Base-by-base conservation (phyloP, 2,329 filamentous ascomycete genomes). In the Colletotrichum cereale region DNA sequence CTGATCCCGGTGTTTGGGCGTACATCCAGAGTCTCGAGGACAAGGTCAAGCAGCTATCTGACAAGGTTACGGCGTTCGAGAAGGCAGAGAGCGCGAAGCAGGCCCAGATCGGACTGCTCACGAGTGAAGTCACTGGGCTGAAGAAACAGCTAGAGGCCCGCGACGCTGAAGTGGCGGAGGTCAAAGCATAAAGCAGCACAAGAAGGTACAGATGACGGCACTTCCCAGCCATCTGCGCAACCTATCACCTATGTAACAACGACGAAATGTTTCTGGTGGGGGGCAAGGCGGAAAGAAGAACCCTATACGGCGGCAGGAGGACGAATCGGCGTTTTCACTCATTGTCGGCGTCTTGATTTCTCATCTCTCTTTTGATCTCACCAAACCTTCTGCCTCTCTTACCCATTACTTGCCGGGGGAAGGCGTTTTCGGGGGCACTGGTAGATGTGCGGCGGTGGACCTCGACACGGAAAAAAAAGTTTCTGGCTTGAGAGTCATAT, bases 11-110 rank as follows among this genome's bases (percentile, higher is more conserved):
- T 52, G 83, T 95, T 11, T 94, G 91, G 91, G 83, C 86, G 5
- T 94, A 94, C 76, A 88, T 95, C 42, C 90, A 93, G 67, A 87
- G 86, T 24, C 84, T 96, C 61, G 93, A 96, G 77, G 87, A 89
- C 16, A 84, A 83, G 74, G 78, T 88, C n/a, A 84, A 85, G 66
- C 79, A 82, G 16, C 76, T 88, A 29, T 82, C 80, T 47, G 85
- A 87, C 24, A 79, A 81, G 63, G 77, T 78, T 48, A 62, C 74
- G 48, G 76, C 75, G 6, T 80, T 87, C 77, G 84, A 86, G 73
- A 78, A 80, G 29, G 74, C 77, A 60, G 84, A 84, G 68, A 79
- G 78, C 40, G 76, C 76, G 31, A 81, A 80, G 65, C 81, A 84
- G 56, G 78, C 79, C 2, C 80, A 81, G 69, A 81, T 84, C 16